Conservation (phyloP, 176 grass and related monocot species). For the Dactylis glomerata region DNA sequence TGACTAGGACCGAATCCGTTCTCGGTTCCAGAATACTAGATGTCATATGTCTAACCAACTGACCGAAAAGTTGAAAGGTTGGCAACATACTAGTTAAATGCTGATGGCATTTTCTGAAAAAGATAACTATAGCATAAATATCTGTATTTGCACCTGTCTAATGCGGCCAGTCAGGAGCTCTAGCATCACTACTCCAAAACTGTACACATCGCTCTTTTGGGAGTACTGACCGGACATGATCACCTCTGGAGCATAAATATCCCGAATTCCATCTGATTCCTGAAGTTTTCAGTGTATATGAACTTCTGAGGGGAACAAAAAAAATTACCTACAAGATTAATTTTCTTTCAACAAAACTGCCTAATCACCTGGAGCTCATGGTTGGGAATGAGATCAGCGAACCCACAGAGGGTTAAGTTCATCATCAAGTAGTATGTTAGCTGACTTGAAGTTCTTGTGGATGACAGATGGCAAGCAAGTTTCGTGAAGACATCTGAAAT, state of each 20-base stretch:
- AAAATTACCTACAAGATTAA: neutral
- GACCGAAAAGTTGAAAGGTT: no score
- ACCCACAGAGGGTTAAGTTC: conserved; percentile 72
- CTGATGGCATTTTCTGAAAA: no score
- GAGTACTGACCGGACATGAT: conserved; percentile 58
- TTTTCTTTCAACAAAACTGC: neutral
- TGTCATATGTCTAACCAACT: no score
- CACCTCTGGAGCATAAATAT: conserved; percentile 68
- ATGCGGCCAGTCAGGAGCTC: conserved; percentile 82
- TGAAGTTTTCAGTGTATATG: conserved; percentile 31
- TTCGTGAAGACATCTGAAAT: conserved; percentile 76
- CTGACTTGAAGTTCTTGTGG: conserved; percentile 95
- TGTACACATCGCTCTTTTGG: conserved; percentile 83
- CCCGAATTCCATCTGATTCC: no score
- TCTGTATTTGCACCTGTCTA: conserved; percentile 56
- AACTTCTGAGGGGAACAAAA: neutral
- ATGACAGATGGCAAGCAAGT: conserved; percentile 58
- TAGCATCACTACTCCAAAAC: conserved; percentile 90
- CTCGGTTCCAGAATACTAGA: no score
- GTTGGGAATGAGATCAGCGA: no score
- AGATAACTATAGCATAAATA: no score
- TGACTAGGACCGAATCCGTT: no score
- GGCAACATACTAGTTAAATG: no score
- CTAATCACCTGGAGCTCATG: conserved; percentile 65
- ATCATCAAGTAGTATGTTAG: conserved; percentile 78